Base-by-base conservation (phyloP, 1,284 basidiomycete species). In the Earliella scabrosa region DNA sequence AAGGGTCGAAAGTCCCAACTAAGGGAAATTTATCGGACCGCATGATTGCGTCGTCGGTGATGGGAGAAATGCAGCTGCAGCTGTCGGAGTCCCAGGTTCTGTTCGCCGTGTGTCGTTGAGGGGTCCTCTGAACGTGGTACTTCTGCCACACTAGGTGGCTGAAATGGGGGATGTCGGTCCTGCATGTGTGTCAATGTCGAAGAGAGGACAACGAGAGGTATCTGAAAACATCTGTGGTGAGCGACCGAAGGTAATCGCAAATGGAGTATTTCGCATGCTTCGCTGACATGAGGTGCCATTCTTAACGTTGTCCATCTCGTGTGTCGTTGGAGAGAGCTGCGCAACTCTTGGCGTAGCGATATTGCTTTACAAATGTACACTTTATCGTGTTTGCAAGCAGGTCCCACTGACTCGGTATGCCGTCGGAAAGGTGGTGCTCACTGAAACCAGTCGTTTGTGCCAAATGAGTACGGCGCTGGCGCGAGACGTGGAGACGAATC, bases 391-490 rank as follows among this genome's bases (percentile, higher is more conserved):
- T 32, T 44, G 24, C 23, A n/a, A 13, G 13, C 13, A 24, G n/a
- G n/a, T 53, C 40, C 52, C 56, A 44, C 3, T 31, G 21, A 14
- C 32, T 50, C 40, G 52, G 56, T 11, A 21, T 24, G 26, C 34
- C 44, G 18, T 29, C n/a, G 10, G 18, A 53, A 34, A 45, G 41
- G 34, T 39, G 36, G 21, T 27, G 11, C 26, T 32, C 18, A 38
- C 26, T 36, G 45, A 39, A 50, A 43, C 54, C 54, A 54, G 14
- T 14, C 39, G 53, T 41, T 32, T 38, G 38, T 20, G 49, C 54
- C 54, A 45, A 54, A 52, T 55, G 53, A 26, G 48, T 45, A 54
- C 45, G 45, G 13, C n/a, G n/a, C 24, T 41, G 4, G 47, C 44
- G 53, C 38, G 24, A 14, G 8, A 18, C 49, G 40, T 32, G 50